Base-by-base conservation (phyloP, 1,139 yeast species). In the Sugiyamaella castrensis region DNA sequence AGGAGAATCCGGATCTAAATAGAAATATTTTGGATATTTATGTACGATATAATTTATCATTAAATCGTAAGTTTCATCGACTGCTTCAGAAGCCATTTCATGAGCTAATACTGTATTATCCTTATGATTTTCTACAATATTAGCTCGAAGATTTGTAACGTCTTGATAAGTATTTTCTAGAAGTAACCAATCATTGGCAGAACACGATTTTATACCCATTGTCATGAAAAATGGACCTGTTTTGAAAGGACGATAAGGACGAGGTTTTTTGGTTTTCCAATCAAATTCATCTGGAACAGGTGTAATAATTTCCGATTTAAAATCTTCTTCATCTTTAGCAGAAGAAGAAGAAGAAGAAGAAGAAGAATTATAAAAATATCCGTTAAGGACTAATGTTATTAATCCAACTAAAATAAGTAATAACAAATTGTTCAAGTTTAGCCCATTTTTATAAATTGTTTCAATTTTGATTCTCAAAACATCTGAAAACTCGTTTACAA, bases 1-100 rank as follows among this genome's bases (percentile, higher is more conserved):
- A 47, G 57, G 53, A 9, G 37, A 11, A 8, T 47, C 43, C 27
- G 40, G 43, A 13, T 38, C 47, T 34, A 58, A 43, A 15, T 57
- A 57, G 54, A 82, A 82, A 58, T 73, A 74, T 73, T 67, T 73
- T n/a, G 92, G 92, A 62, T 82, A 85, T 61, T 80, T 75, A 37
- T 67, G 69, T 50, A 74, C 58, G 72, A 82, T 62, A 59, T 74
- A 81, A 28, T 72, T 63, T 15, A 80, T 62, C 1, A 75, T 73
- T 29, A 67, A 63, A 46, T 74, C 73, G 60, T 84, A 85, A 34
- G 79, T 73, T 62, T 85, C 92, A 19, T 69, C 66, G 8, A 82
- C 68, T 0, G 86, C 81, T 1, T 73, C 76, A 1, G 61, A 59
- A 7, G 69, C 74, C 11, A 74, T 71, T 40, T 77, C 80, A 1